Conservation (phyloP, 1,139 yeast genomes). For the Taphrina populina region DNA sequence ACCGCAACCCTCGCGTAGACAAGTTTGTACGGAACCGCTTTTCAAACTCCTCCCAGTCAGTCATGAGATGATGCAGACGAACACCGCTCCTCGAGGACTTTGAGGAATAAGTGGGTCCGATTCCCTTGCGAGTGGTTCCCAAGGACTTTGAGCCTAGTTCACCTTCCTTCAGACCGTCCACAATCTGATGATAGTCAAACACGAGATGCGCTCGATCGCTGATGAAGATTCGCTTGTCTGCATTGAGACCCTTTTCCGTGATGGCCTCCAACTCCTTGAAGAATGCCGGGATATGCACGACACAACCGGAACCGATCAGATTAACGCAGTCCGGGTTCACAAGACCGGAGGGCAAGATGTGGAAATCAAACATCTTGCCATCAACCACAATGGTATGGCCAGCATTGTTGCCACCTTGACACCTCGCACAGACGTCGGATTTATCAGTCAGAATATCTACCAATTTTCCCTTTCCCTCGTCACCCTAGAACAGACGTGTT, state of each 20-base stretch:
- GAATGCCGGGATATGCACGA: conserved; percentile 88
- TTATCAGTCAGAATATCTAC: conserved; percentile 92
- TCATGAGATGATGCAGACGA: conserved; percentile 91
- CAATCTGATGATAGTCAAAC: conserved; percentile 95
- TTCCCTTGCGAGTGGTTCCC: conserved; percentile 99
- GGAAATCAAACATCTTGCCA: conserved; percentile 88
- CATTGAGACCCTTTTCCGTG: conserved; percentile 72
- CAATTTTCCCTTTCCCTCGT: conserved; percentile 97
- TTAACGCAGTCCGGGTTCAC: conserved; percentile 89
- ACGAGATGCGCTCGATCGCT: conserved; percentile 95
- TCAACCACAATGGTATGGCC: conserved; percentile 97
- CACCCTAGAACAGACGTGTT: conserved; percentile 71
- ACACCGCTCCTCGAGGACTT: conserved; percentile 96
- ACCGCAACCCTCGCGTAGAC: conserved; percentile 78
- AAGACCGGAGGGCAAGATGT: conserved; percentile 92
- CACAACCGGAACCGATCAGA: conserved; percentile 94
- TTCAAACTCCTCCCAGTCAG: conserved; percentile 91
- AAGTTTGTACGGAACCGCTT: conserved; percentile 72
- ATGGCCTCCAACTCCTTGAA: conserved; percentile 80
- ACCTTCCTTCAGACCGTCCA: conserved; percentile 91
- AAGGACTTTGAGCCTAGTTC: conserved; percentile 85
- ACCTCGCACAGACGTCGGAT: conserved; percentile 94
- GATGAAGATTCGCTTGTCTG: conserved; percentile 77
- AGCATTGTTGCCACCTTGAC: conserved; percentile 95
- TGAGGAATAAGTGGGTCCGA: conserved; percentile 97